Evolutionary conservation across 2,329 filamentous ascomycete species (phyloP).

Genomic region (Fusarium sp.): DNA sequence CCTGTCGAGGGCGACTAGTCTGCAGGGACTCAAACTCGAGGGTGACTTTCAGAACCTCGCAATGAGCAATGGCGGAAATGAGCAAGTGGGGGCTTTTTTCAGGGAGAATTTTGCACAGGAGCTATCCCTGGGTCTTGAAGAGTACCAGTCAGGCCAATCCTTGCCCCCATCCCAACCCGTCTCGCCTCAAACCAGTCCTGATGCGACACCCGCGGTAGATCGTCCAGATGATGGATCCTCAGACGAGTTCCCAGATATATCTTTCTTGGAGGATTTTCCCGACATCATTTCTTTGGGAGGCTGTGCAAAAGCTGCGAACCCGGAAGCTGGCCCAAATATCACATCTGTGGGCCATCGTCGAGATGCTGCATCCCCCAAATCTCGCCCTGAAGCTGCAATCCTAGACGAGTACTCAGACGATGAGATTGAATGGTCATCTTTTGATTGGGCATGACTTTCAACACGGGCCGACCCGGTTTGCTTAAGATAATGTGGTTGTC

Average conservation of each 20-base stretch:
- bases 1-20: slow-evolving; percentile 36
- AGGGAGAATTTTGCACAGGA: neutral
- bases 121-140: neutral
- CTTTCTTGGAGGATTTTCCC: neutral
- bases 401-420: neutral
- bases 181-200: neutral
- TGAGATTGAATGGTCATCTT: neutral
- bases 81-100: neutral
- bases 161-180: neutral
- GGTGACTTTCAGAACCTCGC: neutral
- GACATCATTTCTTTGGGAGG: neutral
- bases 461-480: neutral
- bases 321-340: neutral
- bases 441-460: neutral
- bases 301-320: neutral
- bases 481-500: neutral
- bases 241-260: neutral
- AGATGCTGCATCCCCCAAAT: neutral
- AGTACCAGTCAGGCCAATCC: neutral
- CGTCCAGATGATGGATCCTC: neutral
- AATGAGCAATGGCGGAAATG: neutral
- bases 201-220: neutral
- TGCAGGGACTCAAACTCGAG: slow-evolving; percentile 32
- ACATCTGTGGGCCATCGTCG: neutral
- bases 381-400: neutral